Evolutionary conservation across 768 basidiomycete genomes (phyloP).

Genomic region (Tephrocybe sp.): DNA sequence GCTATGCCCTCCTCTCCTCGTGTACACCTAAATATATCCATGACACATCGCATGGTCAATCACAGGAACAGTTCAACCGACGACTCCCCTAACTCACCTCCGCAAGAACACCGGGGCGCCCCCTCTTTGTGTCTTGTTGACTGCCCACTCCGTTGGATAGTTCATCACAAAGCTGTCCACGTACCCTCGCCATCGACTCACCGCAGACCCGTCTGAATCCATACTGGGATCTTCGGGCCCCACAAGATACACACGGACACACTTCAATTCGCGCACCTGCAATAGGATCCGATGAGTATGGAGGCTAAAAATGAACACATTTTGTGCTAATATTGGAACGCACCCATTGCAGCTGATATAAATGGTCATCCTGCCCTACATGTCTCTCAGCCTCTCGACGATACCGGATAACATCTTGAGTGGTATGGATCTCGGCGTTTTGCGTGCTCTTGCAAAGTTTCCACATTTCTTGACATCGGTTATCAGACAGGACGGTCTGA

Average conservation of each 20-base stretch:
- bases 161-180: slow-evolving; percentile 69
- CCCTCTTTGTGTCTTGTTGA: slow-evolving; percentile 37
- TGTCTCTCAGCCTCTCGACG: slow-evolving; percentile 77
- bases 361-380: slow-evolving; percentile 70
- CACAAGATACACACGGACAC: slow-evolving; percentile 60
- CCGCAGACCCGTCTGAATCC: slow-evolving; percentile 45
- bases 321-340: slow-evolving; percentile 26
- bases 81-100: slow-evolving; percentile 38
- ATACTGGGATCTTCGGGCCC: slow-evolving; percentile 64
- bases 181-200: slow-evolving; percentile 71
- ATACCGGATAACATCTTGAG: slow-evolving; percentile 72
- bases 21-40: slow-evolving; percentile 52
- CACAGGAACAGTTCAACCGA: slow-evolving; percentile 21
- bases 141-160: slow-evolving; percentile 71
- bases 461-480: slow-evolving; percentile 86
- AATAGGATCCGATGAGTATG: slow-evolving; percentile 13
- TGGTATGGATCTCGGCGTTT: slow-evolving; percentile 45
- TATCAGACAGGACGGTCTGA: slow-evolving; percentile 81
- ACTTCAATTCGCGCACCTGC: slow-evolving; percentile 55
- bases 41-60: slow-evolving; percentile 22
- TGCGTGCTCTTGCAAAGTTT: slow-evolving; percentile 68
- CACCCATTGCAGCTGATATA: slow-evolving; percentile 83
- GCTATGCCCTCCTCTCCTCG: slow-evolving; percentile 42
- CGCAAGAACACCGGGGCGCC: slow-evolving; percentile 49
- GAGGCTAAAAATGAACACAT: slow-evolving; percentile 7